Evolutionary conservation across 768 basidiomycete genomes (phyloP).

Genomic region (Boletus tylopilopsis): DNA sequence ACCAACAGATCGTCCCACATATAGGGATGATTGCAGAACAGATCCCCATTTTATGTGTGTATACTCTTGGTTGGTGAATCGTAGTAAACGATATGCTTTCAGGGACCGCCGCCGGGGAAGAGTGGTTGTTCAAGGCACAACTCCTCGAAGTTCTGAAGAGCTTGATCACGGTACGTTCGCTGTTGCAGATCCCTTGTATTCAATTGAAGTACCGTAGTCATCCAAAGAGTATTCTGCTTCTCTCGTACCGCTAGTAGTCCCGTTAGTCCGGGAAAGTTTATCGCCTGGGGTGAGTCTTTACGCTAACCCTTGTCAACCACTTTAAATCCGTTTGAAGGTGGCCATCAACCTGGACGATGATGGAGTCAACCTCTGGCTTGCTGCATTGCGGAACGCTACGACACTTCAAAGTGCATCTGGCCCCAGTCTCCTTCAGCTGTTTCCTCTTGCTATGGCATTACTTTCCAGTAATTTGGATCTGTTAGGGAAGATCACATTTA

Average conservation of each 20-base stretch:
- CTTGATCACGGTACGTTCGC: slow-evolving; percentile 54
- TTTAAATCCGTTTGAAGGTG: slow-evolving; percentile 40
- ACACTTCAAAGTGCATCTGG: slow-evolving; percentile 47
- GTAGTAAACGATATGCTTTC: slow-evolving; percentile 10
- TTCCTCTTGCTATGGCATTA: slow-evolving; percentile 58
- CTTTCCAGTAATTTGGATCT: slow-evolving; percentile 70
- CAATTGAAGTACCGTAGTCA: slow-evolving; percentile 43
- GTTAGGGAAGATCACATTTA: slow-evolving; percentile 59
- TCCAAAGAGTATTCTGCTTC: slow-evolving; percentile 57
- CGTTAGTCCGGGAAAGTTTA: slow-evolving; percentile 64
- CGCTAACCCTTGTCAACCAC: not conserved
- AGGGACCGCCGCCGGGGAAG: slow-evolving; percentile 69
- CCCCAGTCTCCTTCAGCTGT: slow-evolving; percentile 56
- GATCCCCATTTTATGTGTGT: slow-evolving; percentile 69
- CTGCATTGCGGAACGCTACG: slow-evolving; percentile 62
- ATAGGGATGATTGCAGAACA: slow-evolving; percentile 57
- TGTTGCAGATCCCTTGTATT: not conserved
- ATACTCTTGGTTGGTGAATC: not conserved
- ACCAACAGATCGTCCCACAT: slow-evolving; percentile 61
- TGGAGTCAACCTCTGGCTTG: slow-evolving; percentile 70
- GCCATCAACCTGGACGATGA: slow-evolving; percentile 75
- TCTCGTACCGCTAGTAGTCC: slow-evolving; percentile 53
- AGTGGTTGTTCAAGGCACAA: slow-evolving; percentile 68
- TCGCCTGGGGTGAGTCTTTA: slow-evolving; percentile 45
- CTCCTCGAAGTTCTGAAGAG: slow-evolving; percentile 68